Percentiles rank a stretch among this genome's conserved stretches.
phyloP scores from a whole-genome alignment of 176 grass and related monocot species.

The Phyllostachys edulis region DNA sequence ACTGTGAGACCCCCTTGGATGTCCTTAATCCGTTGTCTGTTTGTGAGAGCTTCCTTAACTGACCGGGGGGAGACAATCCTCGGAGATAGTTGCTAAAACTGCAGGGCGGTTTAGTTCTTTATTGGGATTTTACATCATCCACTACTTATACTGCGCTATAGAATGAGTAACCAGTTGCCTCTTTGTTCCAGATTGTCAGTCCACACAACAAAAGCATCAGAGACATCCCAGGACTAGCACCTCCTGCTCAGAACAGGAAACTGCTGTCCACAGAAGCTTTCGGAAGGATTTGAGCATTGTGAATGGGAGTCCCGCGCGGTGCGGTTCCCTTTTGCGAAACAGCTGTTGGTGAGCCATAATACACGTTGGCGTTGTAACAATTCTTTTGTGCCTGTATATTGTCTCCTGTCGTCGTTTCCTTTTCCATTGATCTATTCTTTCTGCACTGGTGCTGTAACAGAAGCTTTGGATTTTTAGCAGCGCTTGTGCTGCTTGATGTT shows the following conservation, averaged over 20 bases:
- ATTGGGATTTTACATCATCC: neutral
- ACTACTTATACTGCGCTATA: neutral
- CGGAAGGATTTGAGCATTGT: slow-evolving; percentile 42
- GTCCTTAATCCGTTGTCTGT: too few relatives aligned
- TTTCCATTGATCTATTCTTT: slow-evolving; percentile 39
- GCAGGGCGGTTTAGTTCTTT: neutral
- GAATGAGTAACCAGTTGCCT: neutral
- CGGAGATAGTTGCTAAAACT: too few relatives aligned
- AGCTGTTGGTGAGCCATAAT: neutral
- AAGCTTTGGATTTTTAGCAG: slow-evolving; percentile 33
- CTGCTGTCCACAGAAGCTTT: slow-evolving; percentile 57
- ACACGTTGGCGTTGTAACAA: slow-evolving; percentile 40
- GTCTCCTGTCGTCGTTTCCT: slow-evolving; percentile 12
- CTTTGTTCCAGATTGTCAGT: slow-evolving; percentile 62
- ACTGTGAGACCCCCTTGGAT: too few relatives aligned
- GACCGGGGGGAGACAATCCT: too few relatives aligned
- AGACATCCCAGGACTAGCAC: slow-evolving; percentile 90
- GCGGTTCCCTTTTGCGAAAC: slow-evolving; percentile 2
- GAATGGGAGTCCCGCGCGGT: neutral
- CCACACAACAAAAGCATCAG: slow-evolving; percentile 80
- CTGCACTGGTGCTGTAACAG: neutral
- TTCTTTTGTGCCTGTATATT: slow-evolving; percentile 62
- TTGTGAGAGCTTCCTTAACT: too few relatives aligned
- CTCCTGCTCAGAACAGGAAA: slow-evolving; percentile 84
- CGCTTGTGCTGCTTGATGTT: slow-evolving; percentile 1